These are phyloP conservation scores for Colletotrichum falcatum DNA, from an alignment of 2,329 filamentous ascomycete genomes.

Conservation along the genomic window DNA sequence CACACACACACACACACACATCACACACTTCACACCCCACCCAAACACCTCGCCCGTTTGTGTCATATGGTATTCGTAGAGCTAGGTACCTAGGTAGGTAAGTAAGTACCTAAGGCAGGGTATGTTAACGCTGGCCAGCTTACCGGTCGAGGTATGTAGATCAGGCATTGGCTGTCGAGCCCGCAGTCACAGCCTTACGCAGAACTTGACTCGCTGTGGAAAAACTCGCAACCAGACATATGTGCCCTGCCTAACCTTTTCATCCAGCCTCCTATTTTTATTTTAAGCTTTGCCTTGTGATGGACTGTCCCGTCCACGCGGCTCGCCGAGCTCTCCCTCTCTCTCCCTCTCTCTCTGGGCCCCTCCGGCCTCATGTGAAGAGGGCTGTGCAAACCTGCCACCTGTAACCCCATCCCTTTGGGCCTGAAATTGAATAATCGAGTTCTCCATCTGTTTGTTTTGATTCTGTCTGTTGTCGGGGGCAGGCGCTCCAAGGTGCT, in stretches of 20 bases:
- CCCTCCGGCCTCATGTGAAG: slow-evolving; percentile 14
- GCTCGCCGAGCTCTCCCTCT: too few species aligned
- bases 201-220: not conserved
- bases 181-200: not conserved
- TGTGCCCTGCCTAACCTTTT: not conserved
- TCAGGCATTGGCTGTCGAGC: not conserved
- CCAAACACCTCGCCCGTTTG: not conserved
- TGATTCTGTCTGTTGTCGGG: too few species aligned
- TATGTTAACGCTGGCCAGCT: not conserved
- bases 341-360: too few species aligned
- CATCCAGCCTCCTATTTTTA: not conserved
- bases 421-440: too few species aligned
- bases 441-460: too few species aligned
- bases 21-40: too few species aligned
- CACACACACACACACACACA: too few species aligned
- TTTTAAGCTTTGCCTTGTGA: not conserved
- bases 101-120: not conserved
- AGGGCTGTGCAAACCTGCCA: slow-evolving; percentile 1
- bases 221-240: too few species aligned
- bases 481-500: too few species aligned
- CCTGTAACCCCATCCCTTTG: too few species aligned
- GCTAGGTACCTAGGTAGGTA: not conserved
- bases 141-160: too few species aligned
- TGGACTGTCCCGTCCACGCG: too few species aligned
- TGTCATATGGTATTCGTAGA: not conserved